Evolutionary conservation across 805 yeast genomes (phyloP), one percentile per base, ranked within the genome.

Genomic region (Saturnispora sekii): DNA sequence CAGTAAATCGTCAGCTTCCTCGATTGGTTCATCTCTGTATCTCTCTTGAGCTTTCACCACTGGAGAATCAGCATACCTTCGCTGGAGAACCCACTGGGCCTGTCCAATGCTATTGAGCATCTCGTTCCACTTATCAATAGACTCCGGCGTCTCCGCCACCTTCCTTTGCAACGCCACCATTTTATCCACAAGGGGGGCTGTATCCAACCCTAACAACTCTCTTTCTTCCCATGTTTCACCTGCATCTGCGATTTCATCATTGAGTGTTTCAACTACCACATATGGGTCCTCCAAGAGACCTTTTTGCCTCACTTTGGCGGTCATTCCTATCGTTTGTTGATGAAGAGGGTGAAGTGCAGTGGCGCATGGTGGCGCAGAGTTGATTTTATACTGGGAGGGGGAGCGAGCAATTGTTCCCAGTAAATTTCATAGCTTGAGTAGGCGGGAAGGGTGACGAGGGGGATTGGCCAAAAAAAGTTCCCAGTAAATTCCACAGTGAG

Each of bases 11-110:
- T 14, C 16, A 26, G 26, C 32, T 12, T 37, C 36, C 14, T 38
- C 37, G 8, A 21, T 5, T 21, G 38, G 40, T 12, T 42, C 43
- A 39, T 46, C 50, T 17, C 28, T 31, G 38, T 40, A 44, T 10
- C 47, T 35, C 10, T 21, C 10, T 11, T 8, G 10, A 10, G 8
- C n/a, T 5, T 16, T 10, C 16, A 18, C 34, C 14, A 18, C 21
- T 3, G 34, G 12, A 7, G 21, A 15, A 29, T 38, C 34, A 14
- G 31, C 33, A 30, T 38, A 38, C 32, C 33, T 16, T 11, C 18
- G 41, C 26, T 21, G 26, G 8, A 21, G 26, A 21, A 21, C 26
- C 26, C 26, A 21, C 6, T 21, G 26, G 26, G 26, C 6, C 26
- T 21, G 26, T 21, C 26, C 26, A 21, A 21, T 21, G 26, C 6